A percentile compares a stretch with the other conserved stretches of the same genome.
Conservation (phyloP, 2,329 filamentous ascomycete species). For the Dichotomopilus funicola region DNA sequence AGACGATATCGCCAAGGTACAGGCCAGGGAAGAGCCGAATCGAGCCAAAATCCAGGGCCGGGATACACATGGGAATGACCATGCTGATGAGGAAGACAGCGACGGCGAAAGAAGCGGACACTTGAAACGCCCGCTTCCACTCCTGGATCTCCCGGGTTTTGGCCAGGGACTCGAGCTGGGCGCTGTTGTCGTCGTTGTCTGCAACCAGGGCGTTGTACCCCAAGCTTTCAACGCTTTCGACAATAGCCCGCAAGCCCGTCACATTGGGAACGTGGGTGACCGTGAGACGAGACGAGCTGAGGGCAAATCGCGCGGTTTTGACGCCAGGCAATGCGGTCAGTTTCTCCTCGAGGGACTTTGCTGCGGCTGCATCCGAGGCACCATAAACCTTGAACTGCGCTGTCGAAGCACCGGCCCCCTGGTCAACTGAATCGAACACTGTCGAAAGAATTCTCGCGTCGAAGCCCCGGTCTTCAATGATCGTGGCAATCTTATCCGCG, state of each 20-base stretch:
- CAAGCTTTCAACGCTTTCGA: conserved; percentile 71
- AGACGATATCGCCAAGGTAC: conserved; percentile 82
- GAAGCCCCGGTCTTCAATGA: conserved; percentile 86
- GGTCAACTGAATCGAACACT: conserved; percentile 50
- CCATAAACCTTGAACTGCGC: conserved; percentile 83
- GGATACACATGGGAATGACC: conserved; percentile 82
- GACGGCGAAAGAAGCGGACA: conserved; percentile 73
- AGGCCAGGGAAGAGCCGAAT: conserved; percentile 64
- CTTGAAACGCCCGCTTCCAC: conserved; percentile 75
- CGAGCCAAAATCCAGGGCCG: conserved; percentile 68
- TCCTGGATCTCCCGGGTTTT: conserved; percentile 96
- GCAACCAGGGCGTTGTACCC: conserved; percentile 86
- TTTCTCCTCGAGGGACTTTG: conserved; percentile 62
- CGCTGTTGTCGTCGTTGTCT: conserved; percentile 91
- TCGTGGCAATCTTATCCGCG: conserved; percentile 67
- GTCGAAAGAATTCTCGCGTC: conserved; percentile 79
- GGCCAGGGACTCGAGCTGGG: conserved; percentile 88
- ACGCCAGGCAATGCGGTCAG: conserved; percentile 64
- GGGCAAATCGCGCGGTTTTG: conserved; percentile 63
- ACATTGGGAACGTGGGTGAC: conserved; percentile 66
- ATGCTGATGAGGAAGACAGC: conserved; percentile 92
- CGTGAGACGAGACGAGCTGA: conserved; percentile 66
- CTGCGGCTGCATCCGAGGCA: conserved; percentile 62
- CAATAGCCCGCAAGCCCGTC: conserved; percentile 73
- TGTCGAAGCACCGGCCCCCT: conserved; percentile 50